Evolutionary conservation across 208 protist species (phyloP), one percentile per base, ranked within the genome.

Genomic region (Trypanosoma vivax): DNA sequence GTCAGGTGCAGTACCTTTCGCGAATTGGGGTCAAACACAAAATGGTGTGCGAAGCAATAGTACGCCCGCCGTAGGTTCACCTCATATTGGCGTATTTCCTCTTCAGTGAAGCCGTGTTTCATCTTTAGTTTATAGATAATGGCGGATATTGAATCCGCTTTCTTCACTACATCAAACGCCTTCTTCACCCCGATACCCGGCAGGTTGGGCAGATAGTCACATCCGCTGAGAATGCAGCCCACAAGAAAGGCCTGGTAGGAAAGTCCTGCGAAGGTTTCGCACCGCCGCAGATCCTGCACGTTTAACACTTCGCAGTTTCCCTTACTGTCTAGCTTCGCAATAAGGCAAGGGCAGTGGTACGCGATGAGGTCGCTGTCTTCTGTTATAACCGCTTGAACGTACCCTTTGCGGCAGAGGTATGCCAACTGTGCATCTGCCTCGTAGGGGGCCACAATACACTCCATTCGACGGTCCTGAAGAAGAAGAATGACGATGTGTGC

Each of bases 371-470:
- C 98, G 3, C 92, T 98, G 71, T 99, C 98, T 65, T 99, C 98
- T 3, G 96, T 98, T 34, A 99, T 86, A 13, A 96, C 90, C 0
- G 92, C 91, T 21, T 87, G 56, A 1, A 98, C 92, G 64, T 90
- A 80, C 7, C 94, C 84, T 16, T 82, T 79, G 10, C 70, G 60
- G 35, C 71, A 79, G 2, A 99, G 70, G 58, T 92, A 99, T 5
- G 97, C 94, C 6, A 99, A 57, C 77, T 99, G 97, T 1, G 98
- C 97, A 76, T 99, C 98, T 0, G 98, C 98, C 87, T 99, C 98
- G 68, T 99, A 99, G 3, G 98, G 98, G n/a, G 98, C 90, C 2
- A 99, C 97, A 10, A 99, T 73, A 60, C 86, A 98, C 63, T 93
- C 79, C 23, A 93, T 55, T 53, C 73, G 70, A 18, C 58, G 66